Evolutionary conservation across 345 rosid species (phyloP).

Genomic region (Mercurialis annua): DNA sequence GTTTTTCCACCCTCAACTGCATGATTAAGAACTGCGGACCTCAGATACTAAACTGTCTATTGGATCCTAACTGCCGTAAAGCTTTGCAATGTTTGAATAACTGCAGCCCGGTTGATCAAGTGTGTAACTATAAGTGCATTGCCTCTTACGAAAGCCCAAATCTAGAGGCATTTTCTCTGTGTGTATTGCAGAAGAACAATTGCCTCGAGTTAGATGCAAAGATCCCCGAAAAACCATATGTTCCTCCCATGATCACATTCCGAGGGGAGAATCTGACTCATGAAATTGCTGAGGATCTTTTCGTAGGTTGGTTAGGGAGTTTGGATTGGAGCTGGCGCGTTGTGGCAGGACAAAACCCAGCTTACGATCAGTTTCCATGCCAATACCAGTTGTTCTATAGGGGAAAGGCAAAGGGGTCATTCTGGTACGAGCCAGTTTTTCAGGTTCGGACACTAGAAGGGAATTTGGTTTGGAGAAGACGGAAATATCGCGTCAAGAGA

Average conservation of each 20-base stretch:
- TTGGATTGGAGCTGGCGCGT: constrained; percentile 96
- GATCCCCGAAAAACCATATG: constrained; percentile 65
- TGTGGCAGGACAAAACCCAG: constrained; percentile 90
- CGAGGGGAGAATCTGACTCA: constrained; percentile 55
- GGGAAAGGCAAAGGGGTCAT: constrained; percentile 84
- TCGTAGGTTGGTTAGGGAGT: constrained; percentile 82
- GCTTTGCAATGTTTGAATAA: constrained; percentile 87
- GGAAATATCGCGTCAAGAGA: constrained; percentile 78
- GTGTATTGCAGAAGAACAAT: constrained; percentile 82
- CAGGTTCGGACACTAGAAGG: constrained; percentile 79
- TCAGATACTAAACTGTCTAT: constrained; percentile 71
- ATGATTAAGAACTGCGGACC: constrained; percentile 84
- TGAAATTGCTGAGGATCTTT: constrained; percentile 77
- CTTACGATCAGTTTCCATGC: constrained; percentile 94
- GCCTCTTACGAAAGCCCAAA: constrained; percentile 90
- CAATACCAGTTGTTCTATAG: constrained; percentile 88
- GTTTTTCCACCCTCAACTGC: constrained; percentile 78
- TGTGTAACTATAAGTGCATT: constrained; percentile 85
- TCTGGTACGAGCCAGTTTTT: constrained; percentile 95
- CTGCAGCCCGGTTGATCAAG: constrained; percentile 92
- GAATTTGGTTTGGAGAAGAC: constrained; percentile 74
- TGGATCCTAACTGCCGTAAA: constrained; percentile 87
- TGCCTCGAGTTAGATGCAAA: constrained; percentile 76
- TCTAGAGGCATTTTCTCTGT: constrained; percentile 81
- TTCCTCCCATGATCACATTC: constrained; percentile 65